Evolutionary conservation across 2,329 filamentous ascomycete genomes (phyloP), one percentile per base, ranked within the genome.

Genomic region (Capronia epimyces): DNA sequence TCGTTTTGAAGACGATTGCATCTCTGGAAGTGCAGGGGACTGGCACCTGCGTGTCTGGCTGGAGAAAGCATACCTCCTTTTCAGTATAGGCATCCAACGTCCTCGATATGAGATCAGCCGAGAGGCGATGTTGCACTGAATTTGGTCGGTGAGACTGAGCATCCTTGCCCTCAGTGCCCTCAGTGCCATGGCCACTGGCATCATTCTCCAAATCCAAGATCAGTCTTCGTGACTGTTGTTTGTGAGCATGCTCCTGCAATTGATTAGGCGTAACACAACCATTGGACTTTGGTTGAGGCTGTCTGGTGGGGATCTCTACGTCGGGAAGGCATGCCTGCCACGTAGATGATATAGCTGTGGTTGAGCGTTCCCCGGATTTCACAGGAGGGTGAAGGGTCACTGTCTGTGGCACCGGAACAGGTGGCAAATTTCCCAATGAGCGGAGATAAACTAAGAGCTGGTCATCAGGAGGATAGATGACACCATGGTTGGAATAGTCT

Each of bases 401-500:
- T 12, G 29, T n/a, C 16, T 41, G 16, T n/a, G 9, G 20, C n/a
- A 12, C 16, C 15, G 15, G 24, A n/a, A 39, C 16, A 21, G 48
- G 16, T 31, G 49, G n/a, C 31, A 34, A 29, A 41, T 10, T 27
- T 15, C 18, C 10, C 6, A 27, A 5, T n/a, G 49, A 18, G 13
- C 32, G 44, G 7, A 37, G 12, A 46, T 44, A 49, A 22, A 53
- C 46, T 25, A 27, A 39, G 13, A 50, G 43, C 39, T 53, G 46
- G n/a, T 57, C 50, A 27, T 40, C 49, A 3, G 55, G 49, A 3
- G 50, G 27, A 27, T 20, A 40, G 43, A 54, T 53, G 40, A 60
- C 42, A 13, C 55, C 57, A 10, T 42, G 56, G 43, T 49, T 51
- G 18, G 57, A 60, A 42, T 57, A 59, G 37, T 44, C 48, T 18